These are phyloP conservation scores for Akanthomyces muscarius DNA, from an alignment of 2,329 filamentous ascomycete genomes.

Conservation along the genomic window DNA sequence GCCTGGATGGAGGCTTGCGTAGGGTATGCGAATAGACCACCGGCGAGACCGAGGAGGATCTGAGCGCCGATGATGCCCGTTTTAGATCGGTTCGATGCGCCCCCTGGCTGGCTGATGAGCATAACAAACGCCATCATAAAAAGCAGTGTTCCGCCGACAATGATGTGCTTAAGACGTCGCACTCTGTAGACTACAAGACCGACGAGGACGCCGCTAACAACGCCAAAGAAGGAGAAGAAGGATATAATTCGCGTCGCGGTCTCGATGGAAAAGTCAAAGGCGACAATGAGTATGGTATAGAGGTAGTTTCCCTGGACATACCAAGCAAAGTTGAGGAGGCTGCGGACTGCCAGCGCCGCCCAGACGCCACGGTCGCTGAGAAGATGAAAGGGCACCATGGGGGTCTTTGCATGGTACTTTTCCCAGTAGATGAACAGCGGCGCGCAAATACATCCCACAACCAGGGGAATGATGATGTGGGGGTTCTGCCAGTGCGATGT, in stretches of 20 bases:
- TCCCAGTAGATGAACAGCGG: slow-evolving; percentile 54
- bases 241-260: slow-evolving; percentile 54
- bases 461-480: slow-evolving; percentile 47
- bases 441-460: slow-evolving; percentile 46
- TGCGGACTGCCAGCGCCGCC: slow-evolving; percentile 53
- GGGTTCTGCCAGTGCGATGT: slow-evolving; percentile 46
- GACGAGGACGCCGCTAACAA: slow-evolving; percentile 49
- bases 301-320: slow-evolving; percentile 57
- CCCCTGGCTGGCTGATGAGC: slow-evolving; percentile 52
- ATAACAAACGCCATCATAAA: slow-evolving; percentile 55
- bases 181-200: slow-evolving; percentile 50
- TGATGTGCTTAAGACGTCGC: slow-evolving; percentile 54
- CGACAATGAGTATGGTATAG: slow-evolving; percentile 55
- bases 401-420: slow-evolving; percentile 40
- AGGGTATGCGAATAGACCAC: slow-evolving; percentile 50
- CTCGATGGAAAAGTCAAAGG: slow-evolving; percentile 52
- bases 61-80: slow-evolving; percentile 53
- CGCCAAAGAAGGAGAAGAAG: slow-evolving; percentile 51
- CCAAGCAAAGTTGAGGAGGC: slow-evolving; percentile 50
- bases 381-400: slow-evolving; percentile 55
- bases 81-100: slow-evolving; percentile 35
- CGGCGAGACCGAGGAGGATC: slow-evolving; percentile 53
- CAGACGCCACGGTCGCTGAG: slow-evolving; percentile 58
- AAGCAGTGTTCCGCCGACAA: slow-evolving; percentile 51
- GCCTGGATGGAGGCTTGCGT: slow-evolving; percentile 40